phyloP scores from a whole-genome alignment of 257 asterid species.

The Nicotiana noctiflora region DNA sequence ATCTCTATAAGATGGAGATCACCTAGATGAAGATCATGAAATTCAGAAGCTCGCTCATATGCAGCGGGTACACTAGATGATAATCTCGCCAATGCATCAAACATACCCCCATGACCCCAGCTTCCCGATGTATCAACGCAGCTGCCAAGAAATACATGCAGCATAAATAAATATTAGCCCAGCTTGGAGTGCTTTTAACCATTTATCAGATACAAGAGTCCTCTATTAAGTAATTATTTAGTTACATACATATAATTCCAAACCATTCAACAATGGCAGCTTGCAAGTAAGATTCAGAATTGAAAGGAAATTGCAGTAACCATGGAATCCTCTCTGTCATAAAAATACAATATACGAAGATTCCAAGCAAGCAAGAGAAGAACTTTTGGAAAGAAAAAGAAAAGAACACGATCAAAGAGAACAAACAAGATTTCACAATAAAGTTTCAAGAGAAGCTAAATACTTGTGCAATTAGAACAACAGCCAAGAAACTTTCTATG shows the following conservation, averaged over 20 bases:
- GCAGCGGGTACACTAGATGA: constrained; percentile 56
- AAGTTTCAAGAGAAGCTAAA: background rate
- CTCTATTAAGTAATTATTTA: background rate
- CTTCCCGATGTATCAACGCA: constrained; percentile 92
- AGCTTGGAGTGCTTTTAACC: background rate
- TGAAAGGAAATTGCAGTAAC: background rate
- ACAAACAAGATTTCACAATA: background rate
- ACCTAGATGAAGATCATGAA: constrained; percentile 83
- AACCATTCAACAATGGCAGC: background rate
- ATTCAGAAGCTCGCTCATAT: constrained; percentile 75
- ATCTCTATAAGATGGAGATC: constrained; percentile 77
- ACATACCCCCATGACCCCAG: constrained; percentile 95
- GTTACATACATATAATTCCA: background rate
- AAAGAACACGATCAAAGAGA: background rate
- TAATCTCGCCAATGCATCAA: constrained; percentile 68
- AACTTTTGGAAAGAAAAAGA: background rate
- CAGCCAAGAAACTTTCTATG: background rate
- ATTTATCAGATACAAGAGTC: background rate
- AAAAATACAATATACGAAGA: no score
- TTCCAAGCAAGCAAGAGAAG: background rate
- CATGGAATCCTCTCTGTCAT: background rate
- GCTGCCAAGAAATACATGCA: constrained; percentile 30
- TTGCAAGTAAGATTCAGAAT: background rate
- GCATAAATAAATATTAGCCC: background rate
- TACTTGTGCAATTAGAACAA: background rate